Conservation (phyloP, 2,329 filamentous ascomycete species). For the Dryadomyces quercivorus region DNA sequence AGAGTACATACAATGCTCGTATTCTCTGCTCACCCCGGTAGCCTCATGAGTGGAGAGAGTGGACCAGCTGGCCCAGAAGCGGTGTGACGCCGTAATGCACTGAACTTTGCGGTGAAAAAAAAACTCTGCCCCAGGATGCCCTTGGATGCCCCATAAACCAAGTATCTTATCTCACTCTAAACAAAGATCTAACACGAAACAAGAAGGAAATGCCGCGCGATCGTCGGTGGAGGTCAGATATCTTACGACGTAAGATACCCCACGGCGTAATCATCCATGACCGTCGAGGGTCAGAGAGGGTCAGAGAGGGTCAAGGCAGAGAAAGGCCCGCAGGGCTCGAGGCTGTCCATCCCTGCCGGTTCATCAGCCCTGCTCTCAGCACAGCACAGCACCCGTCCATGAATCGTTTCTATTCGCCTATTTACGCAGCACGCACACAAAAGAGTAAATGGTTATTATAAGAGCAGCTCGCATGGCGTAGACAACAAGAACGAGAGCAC, state of each 20-base stretch:
- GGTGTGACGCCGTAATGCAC: slow-evolving; percentile 1
- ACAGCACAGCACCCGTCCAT: too few species aligned
- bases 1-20: too few species aligned
- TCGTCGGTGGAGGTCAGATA: not conserved
- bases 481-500: not conserved
- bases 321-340: too few species aligned
- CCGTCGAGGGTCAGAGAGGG: not conserved
- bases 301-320: too few species aligned
- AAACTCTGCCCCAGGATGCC: not conserved
- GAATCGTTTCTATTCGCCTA: not conserved
- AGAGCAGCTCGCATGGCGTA: not conserved
- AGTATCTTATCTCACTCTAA: not conserved
- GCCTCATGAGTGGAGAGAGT: not conserved
- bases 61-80: not conserved
- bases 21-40: too few species aligned
- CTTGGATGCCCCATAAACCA: not conserved
- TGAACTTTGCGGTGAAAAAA: not conserved
- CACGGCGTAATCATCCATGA: not conserved
- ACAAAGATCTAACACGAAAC: not conserved
- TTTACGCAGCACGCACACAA: not conserved
- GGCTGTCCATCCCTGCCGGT: not conserved
- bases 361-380: too few species aligned
- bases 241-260: not conserved
- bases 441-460: not conserved
- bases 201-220: not conserved